phyloP scores from a whole-genome alignment of 345 rosid species.

The Ricinus communis region DNA sequence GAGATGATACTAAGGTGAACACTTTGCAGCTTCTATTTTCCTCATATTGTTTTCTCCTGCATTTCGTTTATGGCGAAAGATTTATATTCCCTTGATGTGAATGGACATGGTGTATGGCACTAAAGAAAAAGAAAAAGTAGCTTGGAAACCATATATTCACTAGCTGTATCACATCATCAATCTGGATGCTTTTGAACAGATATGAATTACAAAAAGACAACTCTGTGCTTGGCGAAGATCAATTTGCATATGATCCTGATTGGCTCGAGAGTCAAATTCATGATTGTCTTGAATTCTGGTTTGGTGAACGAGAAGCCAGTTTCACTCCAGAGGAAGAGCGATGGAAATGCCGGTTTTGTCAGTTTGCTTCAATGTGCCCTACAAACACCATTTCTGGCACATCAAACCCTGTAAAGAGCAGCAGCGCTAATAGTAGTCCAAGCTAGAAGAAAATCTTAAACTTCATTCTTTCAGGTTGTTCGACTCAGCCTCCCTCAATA shows the following conservation, averaged over 20 bases:
- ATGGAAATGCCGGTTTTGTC: conserved; percentile 77
- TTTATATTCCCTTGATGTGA: conserved; percentile 2
- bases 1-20: conserved; percentile 57
- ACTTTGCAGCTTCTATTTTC: background rate
- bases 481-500: background rate
- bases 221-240: conserved; percentile 65
- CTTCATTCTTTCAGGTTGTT: conserved; percentile 3
- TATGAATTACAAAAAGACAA: conserved; percentile 71
- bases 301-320: conserved; percentile 56
- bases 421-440: background rate
- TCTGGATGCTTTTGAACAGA: conserved; percentile 38
- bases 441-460: conserved; percentile 8
- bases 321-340: conserved; percentile 68
- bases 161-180: background rate
- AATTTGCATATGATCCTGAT: conserved; percentile 50
- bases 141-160: background rate
- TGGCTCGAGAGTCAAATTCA: conserved; percentile 51
- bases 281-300: conserved; percentile 57
- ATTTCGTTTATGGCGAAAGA: background rate
- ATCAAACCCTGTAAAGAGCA: conserved; percentile 17
- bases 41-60: background rate
- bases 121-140: no score
- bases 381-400: conserved; percentile 23
- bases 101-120: background rate
- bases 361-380: conserved; percentile 50